These are phyloP conservation scores for Xylaria acuta DNA, from an alignment of 495 filamentous ascomycete species.

Conservation along the genomic window DNA sequence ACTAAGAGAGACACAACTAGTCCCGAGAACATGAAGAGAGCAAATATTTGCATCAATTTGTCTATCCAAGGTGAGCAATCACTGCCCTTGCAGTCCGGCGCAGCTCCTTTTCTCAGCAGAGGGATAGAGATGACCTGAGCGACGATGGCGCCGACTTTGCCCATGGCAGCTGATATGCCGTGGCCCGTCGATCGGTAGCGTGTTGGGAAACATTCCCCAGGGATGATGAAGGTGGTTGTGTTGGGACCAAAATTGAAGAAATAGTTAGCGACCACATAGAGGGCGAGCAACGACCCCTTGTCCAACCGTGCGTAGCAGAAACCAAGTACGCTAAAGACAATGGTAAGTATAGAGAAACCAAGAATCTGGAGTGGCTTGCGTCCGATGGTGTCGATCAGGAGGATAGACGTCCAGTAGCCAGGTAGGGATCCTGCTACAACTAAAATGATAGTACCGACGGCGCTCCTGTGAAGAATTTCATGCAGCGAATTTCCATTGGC, in stretches of 20 bases:
- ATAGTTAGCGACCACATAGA: slow-evolving; percentile 83
- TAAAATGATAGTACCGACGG: slow-evolving; percentile 77
- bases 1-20: slow-evolving; percentile 69
- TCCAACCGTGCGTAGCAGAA: slow-evolving; percentile 66
- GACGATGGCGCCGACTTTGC: slow-evolving; percentile 81
- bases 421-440: slow-evolving; percentile 78
- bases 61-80: slow-evolving; percentile 69
- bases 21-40: slow-evolving; percentile 76
- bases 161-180: slow-evolving; percentile 80
- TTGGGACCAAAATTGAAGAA: slow-evolving; percentile 77
- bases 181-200: slow-evolving; percentile 84
- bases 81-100: slow-evolving; percentile 48
- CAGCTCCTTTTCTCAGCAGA: slow-evolving; percentile 50
- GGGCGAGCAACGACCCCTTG: slow-evolving; percentile 63
- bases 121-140: slow-evolving; percentile 61
- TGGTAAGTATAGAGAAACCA: slow-evolving; percentile 76
- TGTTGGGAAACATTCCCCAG: slow-evolving; percentile 89
- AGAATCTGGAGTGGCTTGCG: slow-evolving; percentile 81
- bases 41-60: slow-evolving; percentile 81
- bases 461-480: slow-evolving; percentile 68
- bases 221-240: slow-evolving; percentile 87
- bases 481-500: slow-evolving; percentile 68
- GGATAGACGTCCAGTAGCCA: slow-evolving; percentile 79
- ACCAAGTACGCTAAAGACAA: slow-evolving; percentile 74
- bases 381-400: slow-evolving; percentile 73